Percentiles rank a stretch among this genome's conserved stretches.
phyloP scores from a whole-genome alignment of 2,329 filamentous ascomycete genomes.

The Alternaria brassicae region DNA sequence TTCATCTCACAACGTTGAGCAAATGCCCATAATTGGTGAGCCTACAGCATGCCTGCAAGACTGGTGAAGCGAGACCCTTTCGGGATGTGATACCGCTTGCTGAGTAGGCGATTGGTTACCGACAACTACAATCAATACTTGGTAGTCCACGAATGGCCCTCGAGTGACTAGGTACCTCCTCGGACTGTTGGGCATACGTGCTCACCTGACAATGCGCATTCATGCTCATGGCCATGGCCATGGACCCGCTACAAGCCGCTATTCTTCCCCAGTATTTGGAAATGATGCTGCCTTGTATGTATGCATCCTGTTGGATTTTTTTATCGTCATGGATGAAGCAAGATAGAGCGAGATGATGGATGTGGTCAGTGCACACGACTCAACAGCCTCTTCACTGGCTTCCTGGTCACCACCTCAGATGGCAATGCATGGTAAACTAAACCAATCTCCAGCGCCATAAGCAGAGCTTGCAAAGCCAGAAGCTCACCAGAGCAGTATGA shows the following conservation, averaged over 20 bases:
- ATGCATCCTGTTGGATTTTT: slow-evolving; percentile 18
- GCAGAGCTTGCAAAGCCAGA: slow-evolving; percentile 20
- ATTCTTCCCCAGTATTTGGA: slow-evolving; percentile 27
- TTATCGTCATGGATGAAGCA: slow-evolving; percentile 1
- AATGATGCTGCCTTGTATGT: slow-evolving; percentile 18
- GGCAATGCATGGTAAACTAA: slow-evolving; percentile 10
- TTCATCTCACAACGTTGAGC: slow-evolving; percentile 26
- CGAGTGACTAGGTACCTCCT: slow-evolving; percentile 38
- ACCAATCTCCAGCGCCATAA: slow-evolving; percentile 21
- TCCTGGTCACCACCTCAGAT: slow-evolving; percentile 10
- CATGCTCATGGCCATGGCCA: slow-evolving; percentile 16
- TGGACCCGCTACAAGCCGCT: slow-evolving; percentile 17
- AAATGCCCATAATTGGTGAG: slow-evolving; percentile 46
- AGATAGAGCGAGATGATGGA: slow-evolving; percentile 5
- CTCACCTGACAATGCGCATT: slow-evolving; percentile 48
- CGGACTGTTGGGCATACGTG: slow-evolving; percentile 16
- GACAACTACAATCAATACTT: slow-evolving; percentile 45
- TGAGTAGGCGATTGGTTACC: slow-evolving; percentile 44
- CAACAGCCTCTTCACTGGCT: slow-evolving; percentile 4
- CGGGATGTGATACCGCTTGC: slow-evolving; percentile 21
- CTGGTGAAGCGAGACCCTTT: slow-evolving; percentile 30
- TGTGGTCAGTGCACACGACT: slow-evolving; percentile 3
- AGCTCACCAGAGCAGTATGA: slow-evolving; percentile 28
- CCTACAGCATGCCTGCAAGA: slow-evolving; percentile 13
- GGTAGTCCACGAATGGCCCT: slow-evolving; percentile 45